Evolutionary conservation across 768 basidiomycete species (phyloP), one percentile per base, ranked within the genome.

Genomic region (Panellus pusillus): DNA sequence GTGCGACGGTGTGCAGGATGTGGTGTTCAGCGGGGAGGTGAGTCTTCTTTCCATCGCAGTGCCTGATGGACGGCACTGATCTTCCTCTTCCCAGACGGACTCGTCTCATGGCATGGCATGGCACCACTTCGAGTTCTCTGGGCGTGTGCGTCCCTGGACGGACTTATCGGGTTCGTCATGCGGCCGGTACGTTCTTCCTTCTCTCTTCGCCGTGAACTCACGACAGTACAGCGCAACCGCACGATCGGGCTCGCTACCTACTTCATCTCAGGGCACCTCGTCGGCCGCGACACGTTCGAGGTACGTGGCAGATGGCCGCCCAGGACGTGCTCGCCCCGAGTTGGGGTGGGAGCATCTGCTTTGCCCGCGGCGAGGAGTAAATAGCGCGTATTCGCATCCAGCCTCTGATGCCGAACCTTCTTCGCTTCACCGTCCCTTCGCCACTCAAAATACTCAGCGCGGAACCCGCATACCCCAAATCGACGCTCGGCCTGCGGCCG

Each of bases 1-100:
- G n/a, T 80, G 80, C 53, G 58, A 68, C 12, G 79, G 80, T 0
- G 71, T 80, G 6, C 69, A 68, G 52, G 80, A 82, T 54, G 75
- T 77, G 35, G 68, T 79, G 29, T 68, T 82, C 14, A 35, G 32
- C 32, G 32, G 32, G 32, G 32, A 35, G 24, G 24, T 6, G 2
- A 24, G 24, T 24, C 24, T 32, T 19, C 8, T 12, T 48, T 42
- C 31, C 15, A 36, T 27, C 47, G 15, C 5, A 12, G n/a, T 29
- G 24, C 3, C 27, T n/a, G 17, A 15, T 18, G 20, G 24, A 32
- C 18, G 12, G 6, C 11, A 4, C 18, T 42, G 15, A 19, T 17
- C 35, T 40, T n/a, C 11, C 32, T 40, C 27, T 8, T 35, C 36
- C 12, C 48, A 80, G 79, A 80, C 79, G 18, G 75, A 79, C 51